A percentile compares a stretch with the other conserved stretches of the same genome.
These are phyloP conservation scores for Corynascus novoguineensis DNA, from an alignment of 495 filamentous ascomycete species.

Conservation along the genomic window DNA sequence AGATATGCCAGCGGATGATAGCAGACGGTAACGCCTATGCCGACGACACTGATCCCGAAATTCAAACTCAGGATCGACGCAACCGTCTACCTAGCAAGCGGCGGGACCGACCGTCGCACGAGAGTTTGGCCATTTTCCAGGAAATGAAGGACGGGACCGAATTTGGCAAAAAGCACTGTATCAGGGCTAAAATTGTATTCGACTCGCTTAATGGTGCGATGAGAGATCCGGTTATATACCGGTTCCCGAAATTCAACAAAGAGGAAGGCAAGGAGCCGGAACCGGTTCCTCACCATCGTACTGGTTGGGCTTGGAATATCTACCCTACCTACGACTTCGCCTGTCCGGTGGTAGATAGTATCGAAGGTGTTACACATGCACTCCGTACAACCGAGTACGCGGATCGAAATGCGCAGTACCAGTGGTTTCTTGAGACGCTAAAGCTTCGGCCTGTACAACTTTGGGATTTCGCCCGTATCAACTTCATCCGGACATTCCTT, in stretches of 20 bases:
- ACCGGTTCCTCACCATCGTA: conserved; percentile 69
- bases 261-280: conserved; percentile 47
- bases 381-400: conserved; percentile 5
- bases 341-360: neutral
- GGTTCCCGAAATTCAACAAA: conserved; percentile 39
- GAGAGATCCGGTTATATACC: conserved; percentile 85
- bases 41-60: conserved; percentile 1
- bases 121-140: conserved; percentile 1
- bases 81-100: conserved; percentile 1
- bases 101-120: neutral
- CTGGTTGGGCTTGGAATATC: conserved; percentile 78
- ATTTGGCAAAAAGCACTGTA: conserved; percentile 64
- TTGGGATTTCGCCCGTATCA: conserved; percentile 2
- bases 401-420: neutral
- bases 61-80: neutral
- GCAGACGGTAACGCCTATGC: neutral
- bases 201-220: conserved; percentile 71
- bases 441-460: neutral
- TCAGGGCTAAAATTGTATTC: conserved; percentile 75
- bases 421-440: neutral
- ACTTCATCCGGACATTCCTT: conserved; percentile 3
- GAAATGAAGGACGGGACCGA: conserved; percentile 2
- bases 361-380: conserved; percentile 1
- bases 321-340: conserved; percentile 95
- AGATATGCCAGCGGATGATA: conserved; percentile 1